Evolutionary conservation across 2,329 filamentous ascomycete genomes (phyloP), one percentile per base, ranked within the genome.

Genomic region (Rutstroemia sp.): DNA sequence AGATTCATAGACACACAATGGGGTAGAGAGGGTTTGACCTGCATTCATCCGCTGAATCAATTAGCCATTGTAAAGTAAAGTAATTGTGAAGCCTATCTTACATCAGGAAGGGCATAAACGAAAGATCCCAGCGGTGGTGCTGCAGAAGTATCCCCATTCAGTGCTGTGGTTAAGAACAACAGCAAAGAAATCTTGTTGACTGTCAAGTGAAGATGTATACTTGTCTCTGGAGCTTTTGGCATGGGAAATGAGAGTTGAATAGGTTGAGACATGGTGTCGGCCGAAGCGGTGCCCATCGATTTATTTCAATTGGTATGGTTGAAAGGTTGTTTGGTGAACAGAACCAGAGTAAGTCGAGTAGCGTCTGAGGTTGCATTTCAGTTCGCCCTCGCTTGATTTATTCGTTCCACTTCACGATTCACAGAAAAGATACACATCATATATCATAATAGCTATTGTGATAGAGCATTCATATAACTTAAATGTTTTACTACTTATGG

Each of bases 51-150:
- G 64, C 69, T 71, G 46, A 39, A 50, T 30, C 4, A 57, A 25
- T 68, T 53, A 68, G 55, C 23, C 39, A 58, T 34, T n/a, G 5
- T 9, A 47, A 49, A 44, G 46, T 44, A 37, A 50, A 39, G 47
- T 49, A 6, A n/a, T 49, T 25, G 21, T 34, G 14, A 37, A 44
- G 10, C 37, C 47, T 50, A 5, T 69, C 76, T 65, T 75, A 96
- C 94, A 73, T 96, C 88, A 16, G 94, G 92, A 70, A 99, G 82
- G 2, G 92, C 89, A 69, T 96, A 97, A 47, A 97, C 89, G 68
- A 97, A 92, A 50, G 90, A 96, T 3, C 94, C 92, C 72, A 97
- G 79, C 50, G 80, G 75, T 42, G 80, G 74, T 7, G 76, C 69
- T 8, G 72, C 68, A 12, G 73, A 73, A n/a, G 72, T 69, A 44